Conservation (phyloP, 2,329 filamentous ascomycete genomes). For the Seiridium unicorne region DNA sequence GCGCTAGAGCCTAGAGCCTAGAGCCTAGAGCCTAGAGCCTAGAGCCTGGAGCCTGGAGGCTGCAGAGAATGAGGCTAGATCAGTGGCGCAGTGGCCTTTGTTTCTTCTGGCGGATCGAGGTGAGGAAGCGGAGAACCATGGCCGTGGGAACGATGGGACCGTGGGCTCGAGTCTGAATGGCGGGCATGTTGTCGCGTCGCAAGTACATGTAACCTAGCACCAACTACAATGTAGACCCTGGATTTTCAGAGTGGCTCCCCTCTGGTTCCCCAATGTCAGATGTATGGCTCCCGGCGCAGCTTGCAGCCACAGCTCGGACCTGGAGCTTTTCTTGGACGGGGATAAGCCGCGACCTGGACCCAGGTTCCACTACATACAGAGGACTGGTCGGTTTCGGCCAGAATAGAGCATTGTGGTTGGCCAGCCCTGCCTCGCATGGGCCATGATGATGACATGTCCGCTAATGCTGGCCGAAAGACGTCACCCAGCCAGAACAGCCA, state of each 20-base stretch:
- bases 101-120: not conserved
- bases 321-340: not conserved
- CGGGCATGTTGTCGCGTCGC: not conserved
- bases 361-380: no score
- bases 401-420: not conserved
- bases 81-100: not conserved
- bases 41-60: no score
- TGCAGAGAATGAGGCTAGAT: not conserved
- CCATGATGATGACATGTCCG: slow-evolving; percentile 8
- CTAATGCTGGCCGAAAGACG: not conserved
- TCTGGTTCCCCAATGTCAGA: not conserved
- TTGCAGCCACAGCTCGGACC: not conserved
- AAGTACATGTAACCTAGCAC: not conserved
- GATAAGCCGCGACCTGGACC: not conserved
- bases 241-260: not conserved
- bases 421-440: slow-evolving; percentile 2
- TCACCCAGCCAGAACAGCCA: slow-evolving; percentile 3
- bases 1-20: not conserved
- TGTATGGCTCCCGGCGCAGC: not conserved
- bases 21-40: no score
- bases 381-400: no score
- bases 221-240: not conserved
- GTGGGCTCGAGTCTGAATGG: not conserved
- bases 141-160: not conserved
- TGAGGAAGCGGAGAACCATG: slow-evolving; percentile 1